Base-by-base conservation (phyloP, 495 filamentous ascomycete species). In the Penicillium ucsense region DNA sequence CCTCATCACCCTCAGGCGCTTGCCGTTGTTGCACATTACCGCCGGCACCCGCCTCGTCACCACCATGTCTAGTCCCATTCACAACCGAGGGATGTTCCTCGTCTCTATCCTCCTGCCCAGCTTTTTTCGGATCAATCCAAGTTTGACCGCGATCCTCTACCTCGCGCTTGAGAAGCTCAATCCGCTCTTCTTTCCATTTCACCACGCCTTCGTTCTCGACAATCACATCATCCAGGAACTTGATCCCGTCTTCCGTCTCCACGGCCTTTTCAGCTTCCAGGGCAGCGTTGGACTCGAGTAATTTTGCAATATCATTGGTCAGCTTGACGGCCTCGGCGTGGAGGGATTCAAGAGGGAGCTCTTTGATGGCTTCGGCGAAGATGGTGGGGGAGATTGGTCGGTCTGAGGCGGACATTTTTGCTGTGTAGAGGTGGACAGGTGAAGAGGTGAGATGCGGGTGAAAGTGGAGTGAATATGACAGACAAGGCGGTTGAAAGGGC, bases 251-350 rank as follows among this genome's bases (percentile, higher is more conserved):
- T 41, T 78, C 75, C 0, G 70, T 59, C 9, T 89, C 83, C 42
- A 77, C 75, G 0, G 70, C 59, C 9, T 75, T 74, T 40, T 70
- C 67, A 1, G 75, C 76, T 47, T 78, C 65, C 7, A 55, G 47
- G 10, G 29, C 41, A 6, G 41, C 10, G 41, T 43, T 43, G 42
- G 58, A 79, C 46, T 81, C 73, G 39, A 41, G 28, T 20, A 95
- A 84, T 62, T 95, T 89, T 6, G 79, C 72, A 61, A 92, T 87
- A 44, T 76, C 82, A 73, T 94, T 94, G 60, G 77, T 81, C 36
- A 95, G 72, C 61, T 95, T 89, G 53, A 80, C 75, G 52, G 82
- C 81, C 73, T 95, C 95, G 64, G 79, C 68, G 70, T 89, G 83
- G 37, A 95, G 77, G 48, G 77, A 75, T 56, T 41, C 39, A 30